These are phyloP conservation scores for Zygoascus tannicola DNA, from an alignment of 805 yeast genomes.

Conservation along the genomic window DNA sequence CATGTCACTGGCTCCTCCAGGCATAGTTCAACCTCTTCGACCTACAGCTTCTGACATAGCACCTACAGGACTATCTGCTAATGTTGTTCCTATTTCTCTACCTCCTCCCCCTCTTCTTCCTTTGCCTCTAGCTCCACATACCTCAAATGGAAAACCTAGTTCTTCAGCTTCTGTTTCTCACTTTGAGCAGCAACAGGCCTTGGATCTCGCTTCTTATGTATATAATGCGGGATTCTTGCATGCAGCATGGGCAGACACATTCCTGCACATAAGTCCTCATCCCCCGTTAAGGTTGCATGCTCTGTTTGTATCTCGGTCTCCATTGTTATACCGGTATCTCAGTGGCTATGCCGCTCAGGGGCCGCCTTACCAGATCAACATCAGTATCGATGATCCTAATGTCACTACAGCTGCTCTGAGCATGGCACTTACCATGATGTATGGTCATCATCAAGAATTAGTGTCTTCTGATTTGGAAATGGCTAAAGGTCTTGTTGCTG, in stretches of 20 bases:
- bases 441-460: conserved; percentile 22
- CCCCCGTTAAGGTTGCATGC: conserved; percentile 27
- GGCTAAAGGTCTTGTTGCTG: conserved; percentile 24
- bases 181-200: conserved; percentile 2
- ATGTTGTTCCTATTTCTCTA: too few relatives aligned
- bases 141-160: background rate
- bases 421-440: conserved; percentile 26
- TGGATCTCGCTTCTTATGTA: conserved; percentile 21
- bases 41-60: too few relatives aligned
- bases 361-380: conserved; percentile 23
- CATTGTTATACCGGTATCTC: conserved; percentile 22
- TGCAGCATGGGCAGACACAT: conserved; percentile 30
- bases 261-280: conserved; percentile 20
- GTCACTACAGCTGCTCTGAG: conserved; percentile 22
- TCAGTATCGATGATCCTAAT: conserved; percentile 18
- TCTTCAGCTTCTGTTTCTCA: background rate
- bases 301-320: conserved; percentile 26
- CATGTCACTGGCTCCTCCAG: too few relatives aligned
- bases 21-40: too few relatives aligned
- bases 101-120: conserved; percentile 7
- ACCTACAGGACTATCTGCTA: too few relatives aligned
- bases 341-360: conserved; percentile 14
- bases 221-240: conserved; percentile 26
- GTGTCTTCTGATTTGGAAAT: conserved; percentile 14
- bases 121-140: background rate